Evolutionary conservation across 192 early-diverging fungal species (phyloP).

Genomic region (Spizellomyces punctatus): DNA sequence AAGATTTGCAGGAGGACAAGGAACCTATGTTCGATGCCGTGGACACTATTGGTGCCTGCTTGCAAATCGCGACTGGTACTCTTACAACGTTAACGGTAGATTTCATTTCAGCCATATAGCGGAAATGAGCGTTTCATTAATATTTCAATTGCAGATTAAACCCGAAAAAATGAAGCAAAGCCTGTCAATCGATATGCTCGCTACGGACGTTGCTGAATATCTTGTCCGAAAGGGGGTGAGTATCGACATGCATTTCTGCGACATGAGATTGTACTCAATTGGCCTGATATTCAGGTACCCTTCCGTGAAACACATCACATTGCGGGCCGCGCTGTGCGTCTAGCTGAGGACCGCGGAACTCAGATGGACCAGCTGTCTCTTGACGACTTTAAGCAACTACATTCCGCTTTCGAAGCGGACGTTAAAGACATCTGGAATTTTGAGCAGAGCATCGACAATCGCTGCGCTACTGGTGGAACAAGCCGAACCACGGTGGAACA

Average conservation of each 20-base stretch:
- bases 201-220: constrained; percentile 98
- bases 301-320: constrained; percentile 99
- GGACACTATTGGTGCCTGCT: constrained; percentile 84
- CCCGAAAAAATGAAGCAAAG: constrained; percentile 79
- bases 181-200: constrained; percentile 92
- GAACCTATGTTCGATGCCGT: constrained; percentile 97
- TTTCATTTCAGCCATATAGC: neutral
- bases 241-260: neutral
- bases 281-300: constrained; percentile 63
- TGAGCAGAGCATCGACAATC: constrained; percentile 87
- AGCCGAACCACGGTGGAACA: constrained; percentile 71
- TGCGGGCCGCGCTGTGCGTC: constrained; percentile 88
- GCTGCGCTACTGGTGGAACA: constrained; percentile 88
- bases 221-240: constrained; percentile 90
- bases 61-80: constrained; percentile 92
- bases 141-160: constrained; percentile 31
- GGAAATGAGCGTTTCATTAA: no score
- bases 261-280: constrained; percentile 7
- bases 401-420: constrained; percentile 83
- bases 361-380: constrained; percentile 75
- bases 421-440: constrained; percentile 85
- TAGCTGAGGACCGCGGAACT: constrained; percentile 86
- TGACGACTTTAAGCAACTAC: constrained; percentile 82
- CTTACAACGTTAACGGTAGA: constrained; percentile 80
- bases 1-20: constrained; percentile 99